A percentile compares a stretch with the other conserved stretches of the same genome.
Conservation (phyloP, 139 green algal species). For the Chlamydomonas applanata region DNA sequence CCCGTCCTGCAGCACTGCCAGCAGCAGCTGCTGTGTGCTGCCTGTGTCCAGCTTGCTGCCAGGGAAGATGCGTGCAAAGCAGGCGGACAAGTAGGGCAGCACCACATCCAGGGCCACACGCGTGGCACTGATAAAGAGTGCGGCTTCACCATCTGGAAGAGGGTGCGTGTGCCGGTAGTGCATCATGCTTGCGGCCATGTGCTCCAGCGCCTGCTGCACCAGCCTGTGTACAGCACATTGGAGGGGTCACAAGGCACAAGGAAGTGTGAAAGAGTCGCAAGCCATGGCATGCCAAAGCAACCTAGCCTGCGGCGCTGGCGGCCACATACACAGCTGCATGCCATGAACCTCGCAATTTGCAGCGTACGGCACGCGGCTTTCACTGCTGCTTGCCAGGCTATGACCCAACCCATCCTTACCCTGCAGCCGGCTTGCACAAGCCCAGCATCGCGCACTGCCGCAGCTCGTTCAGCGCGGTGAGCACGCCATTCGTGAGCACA, state of each 20-base stretch:
- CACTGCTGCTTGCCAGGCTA: too few species aligned
- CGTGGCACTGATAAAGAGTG: constrained; percentile 36
- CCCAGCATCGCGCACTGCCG: constrained; percentile 81
- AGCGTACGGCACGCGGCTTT: too few species aligned
- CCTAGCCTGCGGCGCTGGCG: too few species aligned
- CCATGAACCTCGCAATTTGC: too few species aligned
- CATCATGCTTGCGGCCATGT: constrained; percentile 49
- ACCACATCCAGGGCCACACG: constrained; percentile 43
- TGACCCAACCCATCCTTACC: constrained; percentile 13
- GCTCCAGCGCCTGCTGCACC: constrained; percentile 57
- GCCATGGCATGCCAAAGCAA: too few species aligned
- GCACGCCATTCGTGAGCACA: constrained; percentile 86
- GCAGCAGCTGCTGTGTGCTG: constrained; percentile 7
- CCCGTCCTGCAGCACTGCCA: constrained; percentile 23
- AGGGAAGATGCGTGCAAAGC: constrained; percentile 61
- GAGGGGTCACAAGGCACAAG: too few species aligned
- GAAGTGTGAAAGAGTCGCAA: too few species aligned
- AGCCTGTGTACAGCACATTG: constrained; percentile 22
- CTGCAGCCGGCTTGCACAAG: constrained; percentile 17
- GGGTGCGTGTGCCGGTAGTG: constrained; percentile 54
- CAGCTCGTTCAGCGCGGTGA: constrained; percentile 93
- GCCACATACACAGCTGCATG: too few species aligned
- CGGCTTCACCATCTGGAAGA: constrained; percentile 47
- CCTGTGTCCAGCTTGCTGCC: constrained; percentile 26
- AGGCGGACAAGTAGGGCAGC: constrained; percentile 55